Evolutionary conservation across 2,329 filamentous ascomycete species (phyloP), one percentile per base, ranked within the genome.

Genomic region (Xylaria multiplex): DNA sequence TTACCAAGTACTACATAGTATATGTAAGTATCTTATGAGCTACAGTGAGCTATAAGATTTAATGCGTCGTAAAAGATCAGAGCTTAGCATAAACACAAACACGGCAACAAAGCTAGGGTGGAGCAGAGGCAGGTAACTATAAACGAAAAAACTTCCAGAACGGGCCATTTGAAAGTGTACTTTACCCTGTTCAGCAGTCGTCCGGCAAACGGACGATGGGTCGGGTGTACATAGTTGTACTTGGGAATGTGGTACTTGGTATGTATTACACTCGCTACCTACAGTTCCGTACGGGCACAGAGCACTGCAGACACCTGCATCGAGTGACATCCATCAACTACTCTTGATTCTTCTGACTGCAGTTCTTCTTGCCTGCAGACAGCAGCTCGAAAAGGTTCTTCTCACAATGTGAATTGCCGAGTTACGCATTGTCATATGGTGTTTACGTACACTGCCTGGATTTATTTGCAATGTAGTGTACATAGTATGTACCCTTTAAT

Each of bases 121-220:
- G 37, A 53, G 52, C 53, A n/a, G 35, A 13, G 7, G 11, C 6
- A 9, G 35, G 37, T 5, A 40, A 40, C 9, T 40, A 40, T 13
- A 37, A 37, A 37, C 35, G 7, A 37, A 40, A 57, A 50, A 22
- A 42, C 42, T 49, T 55, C 55, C 32, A 64, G 55, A 64, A 35
- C 55, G 6, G 50, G 56, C 62, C 6, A 45, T n/a, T 16, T 24
- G 32, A 13, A 45, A 50, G n/a, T 22, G 43, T 43, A 14, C 56
- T 55, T 59, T 50, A 35, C 46, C 52, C 46, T 37, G 30, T 40
- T 45, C 6, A 61, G 62, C 43, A 43, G n/a, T 59, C 11, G 14
- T 43, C 19, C 13, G 37, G 37, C 37, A 40, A 40, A 40, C 37
- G 13, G 9, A 40, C 37, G 37, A 40, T 13, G 11, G 13, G 37